These are phyloP conservation scores for Eutrema salsugineum DNA, from an alignment of 441 rosid genomes.

Conservation along the genomic window DNA sequence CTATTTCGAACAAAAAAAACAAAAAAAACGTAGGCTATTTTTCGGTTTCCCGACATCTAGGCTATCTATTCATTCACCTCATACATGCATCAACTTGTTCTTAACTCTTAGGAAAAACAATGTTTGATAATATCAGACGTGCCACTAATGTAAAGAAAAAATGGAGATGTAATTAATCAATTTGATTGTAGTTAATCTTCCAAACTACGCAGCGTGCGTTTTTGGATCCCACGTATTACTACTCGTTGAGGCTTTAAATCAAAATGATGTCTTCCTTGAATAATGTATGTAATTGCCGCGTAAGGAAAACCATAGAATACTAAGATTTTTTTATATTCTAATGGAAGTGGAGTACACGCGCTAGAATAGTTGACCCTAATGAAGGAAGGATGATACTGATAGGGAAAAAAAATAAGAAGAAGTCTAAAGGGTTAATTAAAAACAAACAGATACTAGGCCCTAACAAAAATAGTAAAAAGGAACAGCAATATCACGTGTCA, in stretches of 20 bases:
- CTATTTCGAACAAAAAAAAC: background rate
- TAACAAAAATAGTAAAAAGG: conserved; percentile 27
- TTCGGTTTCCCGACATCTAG: background rate
- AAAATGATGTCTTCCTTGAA: conserved; percentile 14
- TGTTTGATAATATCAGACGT: background rate
- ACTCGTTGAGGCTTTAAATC: background rate
- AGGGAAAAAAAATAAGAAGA: background rate
- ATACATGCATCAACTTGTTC: background rate
- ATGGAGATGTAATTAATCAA: background rate
- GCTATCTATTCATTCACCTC: conserved; percentile 12
- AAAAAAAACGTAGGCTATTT: background rate
- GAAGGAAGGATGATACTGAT: background rate
- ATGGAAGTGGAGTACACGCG: conserved; percentile 27
- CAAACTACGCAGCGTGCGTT: background rate
- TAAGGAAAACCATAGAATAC: background rate
- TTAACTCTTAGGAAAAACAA: background rate
- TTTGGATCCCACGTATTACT: background rate
- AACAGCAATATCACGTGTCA: conserved; percentile 12
- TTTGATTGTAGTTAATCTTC: background rate
- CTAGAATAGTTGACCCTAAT: conserved; percentile 18
- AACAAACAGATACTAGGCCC: conserved; percentile 9
- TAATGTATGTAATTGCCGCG: conserved; percentile 12
- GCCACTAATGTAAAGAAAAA: background rate
- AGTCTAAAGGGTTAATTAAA: background rate
- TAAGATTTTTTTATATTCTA: background rate